Evolutionary conservation across 1,284 basidiomycete species (phyloP).

Genomic region (Butyriboletus appendiculatus): DNA sequence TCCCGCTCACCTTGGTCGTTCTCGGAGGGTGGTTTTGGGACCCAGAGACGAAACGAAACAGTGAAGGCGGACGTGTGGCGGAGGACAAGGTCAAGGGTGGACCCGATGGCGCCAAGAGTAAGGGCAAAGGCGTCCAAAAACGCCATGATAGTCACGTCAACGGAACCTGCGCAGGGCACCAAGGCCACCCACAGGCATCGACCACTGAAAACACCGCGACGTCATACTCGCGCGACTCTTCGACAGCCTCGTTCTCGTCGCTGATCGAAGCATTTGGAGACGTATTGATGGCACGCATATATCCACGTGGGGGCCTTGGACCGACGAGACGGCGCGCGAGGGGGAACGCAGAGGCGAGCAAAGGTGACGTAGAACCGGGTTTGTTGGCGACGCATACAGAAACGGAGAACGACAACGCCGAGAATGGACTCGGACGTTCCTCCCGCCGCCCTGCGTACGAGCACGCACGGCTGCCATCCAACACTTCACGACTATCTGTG

Average conservation of each 20-base stretch:
- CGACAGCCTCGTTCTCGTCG: conserved; percentile 34
- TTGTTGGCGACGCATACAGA: conserved; percentile 6
- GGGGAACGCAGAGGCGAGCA: neutral
- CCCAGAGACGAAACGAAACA: conserved; percentile 17
- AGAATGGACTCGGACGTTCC: neutral
- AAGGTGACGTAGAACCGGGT: conserved; percentile 15
- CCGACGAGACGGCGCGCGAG: neutral
- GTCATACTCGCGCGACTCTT: conserved; percentile 16
- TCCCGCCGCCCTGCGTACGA: too few species aligned
- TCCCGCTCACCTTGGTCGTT: conserved; percentile 89
- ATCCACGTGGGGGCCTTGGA: neutral
- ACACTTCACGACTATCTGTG: neutral
- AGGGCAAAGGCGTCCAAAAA: conserved; percentile 14
- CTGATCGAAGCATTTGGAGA: conserved; percentile 44
- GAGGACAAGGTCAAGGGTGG: neutral
- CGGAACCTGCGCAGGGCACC: neutral
- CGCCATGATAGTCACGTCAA: neutral
- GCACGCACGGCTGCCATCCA: neutral
- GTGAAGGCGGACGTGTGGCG: neutral
- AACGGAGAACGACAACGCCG: neutral
- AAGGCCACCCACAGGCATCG: neutral
- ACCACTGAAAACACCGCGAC: too few species aligned
- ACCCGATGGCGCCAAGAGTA: neutral
- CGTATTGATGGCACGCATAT: conserved; percentile 37
- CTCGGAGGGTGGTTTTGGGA: conserved; percentile 90